These are phyloP conservation scores for Clonostachys solani DNA, from an alignment of 2,329 filamentous ascomycete genomes.

Conservation along the genomic window DNA sequence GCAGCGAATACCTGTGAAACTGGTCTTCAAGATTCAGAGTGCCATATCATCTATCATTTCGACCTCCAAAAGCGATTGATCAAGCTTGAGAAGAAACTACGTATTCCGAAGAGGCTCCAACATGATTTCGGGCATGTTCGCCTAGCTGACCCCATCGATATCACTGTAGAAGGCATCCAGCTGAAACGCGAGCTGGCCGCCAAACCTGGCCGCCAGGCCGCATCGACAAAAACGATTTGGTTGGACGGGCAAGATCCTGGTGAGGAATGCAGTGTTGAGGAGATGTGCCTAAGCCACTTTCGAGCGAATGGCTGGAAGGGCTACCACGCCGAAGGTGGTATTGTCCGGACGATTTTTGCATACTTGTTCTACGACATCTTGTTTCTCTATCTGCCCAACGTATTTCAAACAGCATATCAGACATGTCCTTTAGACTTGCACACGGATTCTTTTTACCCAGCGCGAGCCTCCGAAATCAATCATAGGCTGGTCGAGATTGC, in stretches of 20 bases:
- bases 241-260: constrained; percentile 68
- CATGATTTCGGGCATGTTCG: constrained; percentile 90
- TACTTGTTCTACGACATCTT: constrained; percentile 92
- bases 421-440: constrained; percentile 90
- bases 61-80: constrained; percentile 91
- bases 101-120: constrained; percentile 78
- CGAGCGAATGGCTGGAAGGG: constrained; percentile 85
- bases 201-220: constrained; percentile 30
- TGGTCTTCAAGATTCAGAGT: constrained; percentile 81
- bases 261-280: constrained; percentile 82
- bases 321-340: constrained; percentile 88
- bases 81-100: constrained; percentile 83
- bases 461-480: constrained; percentile 86
- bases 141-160: constrained; percentile 70
- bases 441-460: constrained; percentile 87
- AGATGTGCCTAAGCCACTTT: constrained; percentile 89
- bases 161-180: constrained; percentile 72
- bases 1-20: constrained; percentile 79
- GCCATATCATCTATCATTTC: constrained; percentile 90
- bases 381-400: constrained; percentile 90
- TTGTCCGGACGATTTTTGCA: constrained; percentile 84
- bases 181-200: constrained; percentile 56
- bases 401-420: constrained; percentile 95
- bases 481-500: constrained; percentile 79
- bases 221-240: constrained; percentile 78